phyloP scores from a whole-genome alignment of 2,329 filamentous ascomycete species.

The Penicillium frequentans region DNA sequence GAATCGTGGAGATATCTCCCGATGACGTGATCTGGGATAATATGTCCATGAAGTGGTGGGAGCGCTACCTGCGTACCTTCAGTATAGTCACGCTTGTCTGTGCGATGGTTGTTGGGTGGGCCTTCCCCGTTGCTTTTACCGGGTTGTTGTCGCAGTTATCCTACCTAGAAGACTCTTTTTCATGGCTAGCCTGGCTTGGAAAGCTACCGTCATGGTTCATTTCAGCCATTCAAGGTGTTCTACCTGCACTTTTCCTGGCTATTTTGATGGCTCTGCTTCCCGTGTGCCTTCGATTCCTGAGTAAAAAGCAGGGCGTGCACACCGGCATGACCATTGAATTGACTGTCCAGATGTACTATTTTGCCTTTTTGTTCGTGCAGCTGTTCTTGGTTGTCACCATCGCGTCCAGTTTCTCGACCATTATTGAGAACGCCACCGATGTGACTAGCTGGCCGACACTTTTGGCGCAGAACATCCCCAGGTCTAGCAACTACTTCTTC shows the following conservation, averaged over 20 bases:
- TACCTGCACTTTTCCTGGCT: slow-evolving; percentile 75
- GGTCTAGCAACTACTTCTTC: slow-evolving; percentile 94
- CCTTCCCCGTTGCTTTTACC: slow-evolving; percentile 85
- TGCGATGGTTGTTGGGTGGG: slow-evolving; percentile 84
- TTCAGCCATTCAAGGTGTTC: slow-evolving; percentile 76
- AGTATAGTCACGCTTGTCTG: slow-evolving; percentile 65
- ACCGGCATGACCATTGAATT: slow-evolving; percentile 77
- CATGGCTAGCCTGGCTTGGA: slow-evolving; percentile 71
- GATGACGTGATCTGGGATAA: slow-evolving; percentile 96
- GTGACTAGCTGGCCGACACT: slow-evolving; percentile 70
- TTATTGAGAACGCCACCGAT: slow-evolving; percentile 63
- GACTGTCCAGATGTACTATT: slow-evolving; percentile 90
- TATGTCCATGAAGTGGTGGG: slow-evolving; percentile 95
- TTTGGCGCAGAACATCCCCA: slow-evolving; percentile 77
- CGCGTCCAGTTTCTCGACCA: slow-evolving; percentile 69
- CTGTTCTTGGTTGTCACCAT: slow-evolving; percentile 92
- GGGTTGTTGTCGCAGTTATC: slow-evolving; percentile 77
- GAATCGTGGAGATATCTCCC: slow-evolving; percentile 89
- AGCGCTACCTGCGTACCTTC: slow-evolving; percentile 71
- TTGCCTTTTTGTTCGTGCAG: slow-evolving; percentile 90
- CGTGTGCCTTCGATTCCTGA: slow-evolving; percentile 71
- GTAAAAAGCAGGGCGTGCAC: slow-evolving; percentile 73
- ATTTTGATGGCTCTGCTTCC: slow-evolving; percentile 80
- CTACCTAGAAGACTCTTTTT: slow-evolving; percentile 62
- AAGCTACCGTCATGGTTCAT: slow-evolving; percentile 61